Conservation (phyloP, 352 stramenopile genomes). For the Phytophthora parvispora region DNA sequence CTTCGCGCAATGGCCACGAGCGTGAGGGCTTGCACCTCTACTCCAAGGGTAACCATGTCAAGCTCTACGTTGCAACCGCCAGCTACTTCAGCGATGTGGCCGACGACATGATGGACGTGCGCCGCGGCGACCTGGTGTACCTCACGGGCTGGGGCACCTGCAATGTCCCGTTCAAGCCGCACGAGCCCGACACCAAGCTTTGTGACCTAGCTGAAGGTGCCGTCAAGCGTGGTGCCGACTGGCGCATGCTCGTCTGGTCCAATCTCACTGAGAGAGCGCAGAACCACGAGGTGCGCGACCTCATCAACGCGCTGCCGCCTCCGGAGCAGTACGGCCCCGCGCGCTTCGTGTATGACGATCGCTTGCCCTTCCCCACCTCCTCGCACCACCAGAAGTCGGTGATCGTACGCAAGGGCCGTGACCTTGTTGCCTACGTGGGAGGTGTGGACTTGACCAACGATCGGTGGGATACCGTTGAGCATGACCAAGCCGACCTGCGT, state of each 20-base stretch:
- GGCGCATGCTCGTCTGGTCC: slow-evolving; percentile 69
- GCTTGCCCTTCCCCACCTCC: slow-evolving; percentile 61
- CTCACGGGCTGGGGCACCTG: slow-evolving; percentile 69
- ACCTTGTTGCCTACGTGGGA: slow-evolving; percentile 59
- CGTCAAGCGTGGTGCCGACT: slow-evolving; percentile 48
- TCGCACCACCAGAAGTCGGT: slow-evolving; percentile 82
- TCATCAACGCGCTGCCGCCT: slow-evolving; percentile 55
- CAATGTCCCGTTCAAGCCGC: slow-evolving; percentile 61
- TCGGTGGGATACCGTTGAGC: slow-evolving; percentile 68
- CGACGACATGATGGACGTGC: slow-evolving; percentile 42
- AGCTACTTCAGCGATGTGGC: slow-evolving; percentile 63
- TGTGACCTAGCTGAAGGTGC: slow-evolving; percentile 41
- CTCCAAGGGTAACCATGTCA: slow-evolving; percentile 55
- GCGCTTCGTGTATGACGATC: slow-evolving; percentile 74
- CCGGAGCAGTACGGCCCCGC: slow-evolving; percentile 37
- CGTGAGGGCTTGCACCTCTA: slow-evolving; percentile 49
- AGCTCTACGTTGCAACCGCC: slow-evolving; percentile 49
- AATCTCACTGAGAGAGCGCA: slow-evolving; percentile 67
- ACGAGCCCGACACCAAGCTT: slow-evolving; percentile 43
- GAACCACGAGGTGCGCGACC: slow-evolving; percentile 66
- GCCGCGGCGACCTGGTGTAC: slow-evolving; percentile 43
- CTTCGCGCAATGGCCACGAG: slow-evolving; percentile 42
- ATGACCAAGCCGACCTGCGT: slow-evolving; percentile 59
- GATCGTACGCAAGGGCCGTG: slow-evolving; percentile 49
- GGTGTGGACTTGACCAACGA: slow-evolving; percentile 67